Percentiles rank a stretch among this genome's conserved stretches.
phyloP scores from a whole-genome alignment of 257 asterid species.

The Gardenia jasminoides region DNA sequence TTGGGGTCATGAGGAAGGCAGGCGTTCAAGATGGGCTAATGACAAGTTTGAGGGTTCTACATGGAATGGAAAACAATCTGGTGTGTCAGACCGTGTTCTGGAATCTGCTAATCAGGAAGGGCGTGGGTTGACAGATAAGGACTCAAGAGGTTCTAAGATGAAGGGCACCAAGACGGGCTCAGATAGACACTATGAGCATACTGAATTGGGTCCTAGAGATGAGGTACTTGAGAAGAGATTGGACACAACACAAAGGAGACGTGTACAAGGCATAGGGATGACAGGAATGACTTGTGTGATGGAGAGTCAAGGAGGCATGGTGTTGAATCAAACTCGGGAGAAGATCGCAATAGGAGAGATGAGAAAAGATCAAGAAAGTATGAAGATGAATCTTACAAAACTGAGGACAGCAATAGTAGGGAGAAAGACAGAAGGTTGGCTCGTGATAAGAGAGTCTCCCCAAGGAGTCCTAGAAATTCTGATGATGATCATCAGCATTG shows the following conservation, averaged over 20 bases:
- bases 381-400: slow-evolving; percentile 36
- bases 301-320: slow-evolving; percentile 40
- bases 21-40: slow-evolving; percentile 51
- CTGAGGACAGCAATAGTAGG: slow-evolving; percentile 43
- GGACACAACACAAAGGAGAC: slow-evolving; percentile 20
- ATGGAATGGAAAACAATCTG: slow-evolving; percentile 35
- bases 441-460: slow-evolving; percentile 14
- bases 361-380: slow-evolving; percentile 43
- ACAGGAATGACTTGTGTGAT: slow-evolving; percentile 30
- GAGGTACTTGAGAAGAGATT: slow-evolving; percentile 28
- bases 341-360: slow-evolving; percentile 42
- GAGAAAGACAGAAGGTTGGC: slow-evolving; percentile 28
- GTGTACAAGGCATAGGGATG: slow-evolving; percentile 22
- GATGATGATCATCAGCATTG: slow-evolving; percentile 19
- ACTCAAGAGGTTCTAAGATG: slow-evolving; percentile 27
- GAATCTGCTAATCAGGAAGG: slow-evolving; percentile 31
- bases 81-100: slow-evolving; percentile 26
- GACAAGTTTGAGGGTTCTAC: slow-evolving; percentile 48
- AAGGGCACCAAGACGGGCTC: slow-evolving; percentile 19
- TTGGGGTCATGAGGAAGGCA: slow-evolving; percentile 88
- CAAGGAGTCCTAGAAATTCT: background rate
- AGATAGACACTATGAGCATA: slow-evolving; percentile 25
- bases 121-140: slow-evolving; percentile 24
- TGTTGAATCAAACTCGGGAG: slow-evolving; percentile 27
- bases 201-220: slow-evolving; percentile 25